phyloP scores from a whole-genome alignment of 75 land plant genomes.

The Selaginella tamariscina region DNA sequence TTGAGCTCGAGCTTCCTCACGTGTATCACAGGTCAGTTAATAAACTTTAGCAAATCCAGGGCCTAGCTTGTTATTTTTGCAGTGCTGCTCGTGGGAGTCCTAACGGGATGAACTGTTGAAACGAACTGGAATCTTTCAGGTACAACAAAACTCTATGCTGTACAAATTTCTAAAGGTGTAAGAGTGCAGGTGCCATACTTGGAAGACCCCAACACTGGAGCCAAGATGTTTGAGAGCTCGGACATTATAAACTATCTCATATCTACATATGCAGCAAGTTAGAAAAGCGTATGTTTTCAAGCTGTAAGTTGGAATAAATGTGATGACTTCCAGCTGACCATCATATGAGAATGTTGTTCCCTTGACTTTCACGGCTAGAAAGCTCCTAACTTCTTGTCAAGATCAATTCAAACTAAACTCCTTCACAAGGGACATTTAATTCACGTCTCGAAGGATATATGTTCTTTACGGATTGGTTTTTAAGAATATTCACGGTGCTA shows the following conservation, averaged over 20 bases:
- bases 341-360: too few species aligned
- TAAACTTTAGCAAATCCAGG: too few species aligned
- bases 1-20: conserved; percentile 92
- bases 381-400: too few species aligned
- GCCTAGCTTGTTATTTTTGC: conserved; percentile 15
- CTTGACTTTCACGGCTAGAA: too few species aligned
- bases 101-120: conserved; percentile 41
- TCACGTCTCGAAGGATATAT: too few species aligned
- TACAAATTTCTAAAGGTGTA: neutral
- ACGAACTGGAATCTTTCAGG: conserved; percentile 63
- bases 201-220: conserved; percentile 94
- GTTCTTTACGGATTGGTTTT: too few species aligned
- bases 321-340: too few species aligned
- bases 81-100: conserved; percentile 80
- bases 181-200: conserved; percentile 66
- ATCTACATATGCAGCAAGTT: conserved; percentile 84
- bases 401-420: too few species aligned
- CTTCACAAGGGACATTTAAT: too few species aligned
- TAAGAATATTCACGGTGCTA: too few species aligned
- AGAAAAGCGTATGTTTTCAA: too few species aligned
- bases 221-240: conserved; percentile 93
- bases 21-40: conserved; percentile 48
- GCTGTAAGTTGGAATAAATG: too few species aligned
- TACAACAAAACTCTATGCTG: conserved; percentile 2
- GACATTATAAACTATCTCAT: conserved; percentile 69